phyloP scores from a whole-genome alignment of 768 basidiomycete species.

The Hortiboletus campestris region DNA sequence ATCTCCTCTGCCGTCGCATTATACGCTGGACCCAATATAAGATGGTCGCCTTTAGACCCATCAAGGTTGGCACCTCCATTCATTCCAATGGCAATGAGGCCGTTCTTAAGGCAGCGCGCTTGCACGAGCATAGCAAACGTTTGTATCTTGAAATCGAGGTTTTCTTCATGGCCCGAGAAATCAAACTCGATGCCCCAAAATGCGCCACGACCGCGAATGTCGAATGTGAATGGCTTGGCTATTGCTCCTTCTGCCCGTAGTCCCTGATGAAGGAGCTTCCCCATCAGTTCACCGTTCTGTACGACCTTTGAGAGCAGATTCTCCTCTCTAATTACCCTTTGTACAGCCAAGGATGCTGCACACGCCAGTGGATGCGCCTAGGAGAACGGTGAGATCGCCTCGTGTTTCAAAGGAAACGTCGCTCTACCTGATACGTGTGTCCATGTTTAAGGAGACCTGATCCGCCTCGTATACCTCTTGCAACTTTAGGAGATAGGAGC shows the following conservation, averaged over 20 bases:
- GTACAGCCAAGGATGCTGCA: constrained; percentile 79
- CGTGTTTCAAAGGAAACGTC: background rate
- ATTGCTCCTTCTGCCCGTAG: constrained; percentile 54
- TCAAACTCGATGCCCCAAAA: constrained; percentile 89
- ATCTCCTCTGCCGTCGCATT: constrained; percentile 71
- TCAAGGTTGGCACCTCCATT: constrained; percentile 65
- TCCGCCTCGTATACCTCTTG: constrained; percentile 63
- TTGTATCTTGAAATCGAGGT: constrained; percentile 49
- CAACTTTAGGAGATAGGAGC: constrained; percentile 69
- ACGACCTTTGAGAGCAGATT: constrained; percentile 67
- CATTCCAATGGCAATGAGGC: constrained; percentile 72
- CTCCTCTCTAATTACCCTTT: constrained; percentile 66
- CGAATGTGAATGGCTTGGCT: constrained; percentile 67
- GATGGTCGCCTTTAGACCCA: constrained; percentile 70
- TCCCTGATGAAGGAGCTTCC: constrained; percentile 51
- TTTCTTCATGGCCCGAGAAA: constrained; percentile 44
- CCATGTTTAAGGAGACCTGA: constrained; percentile 81
- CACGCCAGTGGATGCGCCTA: constrained; percentile 76
- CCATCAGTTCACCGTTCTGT: constrained; percentile 58
- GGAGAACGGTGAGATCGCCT: constrained; percentile 4
- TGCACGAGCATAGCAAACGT: constrained; percentile 70
- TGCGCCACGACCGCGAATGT: constrained; percentile 79
- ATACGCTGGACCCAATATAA: constrained; percentile 78
- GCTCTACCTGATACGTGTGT: constrained; percentile 73
- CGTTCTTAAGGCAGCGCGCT: constrained; percentile 63